phyloP scores from a whole-genome alignment of 2,329 filamentous ascomycete genomes.

The Drechslerella dactyloides region DNA sequence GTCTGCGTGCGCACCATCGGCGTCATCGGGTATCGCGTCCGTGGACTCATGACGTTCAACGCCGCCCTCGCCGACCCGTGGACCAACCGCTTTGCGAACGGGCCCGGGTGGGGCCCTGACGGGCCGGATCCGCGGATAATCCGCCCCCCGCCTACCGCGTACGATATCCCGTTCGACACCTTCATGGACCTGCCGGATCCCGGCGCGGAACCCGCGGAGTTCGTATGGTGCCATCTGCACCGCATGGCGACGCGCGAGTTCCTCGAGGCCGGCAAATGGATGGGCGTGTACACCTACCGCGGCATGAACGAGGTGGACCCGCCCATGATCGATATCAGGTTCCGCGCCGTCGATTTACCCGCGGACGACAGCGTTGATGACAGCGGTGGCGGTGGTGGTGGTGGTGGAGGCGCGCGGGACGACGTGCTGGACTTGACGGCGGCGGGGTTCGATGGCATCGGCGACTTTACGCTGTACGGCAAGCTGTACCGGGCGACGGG shows the following conservation, averaged over 20 bases:
- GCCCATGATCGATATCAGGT: slow-evolving; percentile 26
- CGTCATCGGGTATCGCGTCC: slow-evolving; percentile 9
- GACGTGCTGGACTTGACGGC: slow-evolving; percentile 17
- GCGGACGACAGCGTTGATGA: no score
- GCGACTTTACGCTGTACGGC: slow-evolving; percentile 26
- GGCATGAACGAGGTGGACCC: slow-evolving; percentile 21
- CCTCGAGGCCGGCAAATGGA: slow-evolving; percentile 32
- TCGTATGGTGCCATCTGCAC: slow-evolving; percentile 42
- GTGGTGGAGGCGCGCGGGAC: neutral
- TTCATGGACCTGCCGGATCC: slow-evolving; percentile 33
- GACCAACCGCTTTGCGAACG: neutral
- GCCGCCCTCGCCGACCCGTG: neutral
- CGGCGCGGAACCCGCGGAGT: slow-evolving; percentile 15
- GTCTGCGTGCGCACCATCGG: slow-evolving; percentile 23
- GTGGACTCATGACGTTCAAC: slow-evolving; percentile 5
- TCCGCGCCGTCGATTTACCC: slow-evolving; percentile 10
- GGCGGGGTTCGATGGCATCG: slow-evolving; percentile 15
- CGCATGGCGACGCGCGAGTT: slow-evolving; percentile 33
- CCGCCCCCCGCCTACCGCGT: slow-evolving; percentile 12
- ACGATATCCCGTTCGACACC: slow-evolving; percentile 32
- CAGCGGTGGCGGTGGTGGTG: neutral
- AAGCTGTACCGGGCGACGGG: slow-evolving; percentile 26
- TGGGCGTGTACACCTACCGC: slow-evolving; percentile 31
- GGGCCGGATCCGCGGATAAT: slow-evolving; percentile 19
- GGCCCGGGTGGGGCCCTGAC: no score